phyloP scores from a whole-genome alignment of 2,329 filamentous ascomycete species.

The Pyrenochaeta sp. region DNA sequence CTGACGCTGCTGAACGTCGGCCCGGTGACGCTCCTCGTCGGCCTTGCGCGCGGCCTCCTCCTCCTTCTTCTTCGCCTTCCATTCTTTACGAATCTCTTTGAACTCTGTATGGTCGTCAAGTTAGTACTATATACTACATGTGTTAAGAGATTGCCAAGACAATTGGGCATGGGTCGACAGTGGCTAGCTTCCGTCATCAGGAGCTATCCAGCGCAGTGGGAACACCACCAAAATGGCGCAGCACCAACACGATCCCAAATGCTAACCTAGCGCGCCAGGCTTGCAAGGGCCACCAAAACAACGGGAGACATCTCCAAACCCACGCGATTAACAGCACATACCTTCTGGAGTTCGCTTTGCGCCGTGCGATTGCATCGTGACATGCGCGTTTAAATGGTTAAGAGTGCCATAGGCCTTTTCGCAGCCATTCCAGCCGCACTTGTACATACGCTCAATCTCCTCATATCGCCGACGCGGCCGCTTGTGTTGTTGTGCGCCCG shows the following conservation, averaged over 20 bases:
- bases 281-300: conserved; percentile 39
- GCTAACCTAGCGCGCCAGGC: conserved; percentile 44
- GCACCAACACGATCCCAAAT: conserved; percentile 53
- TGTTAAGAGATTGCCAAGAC: conserved; percentile 44
- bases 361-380: conserved; percentile 98
- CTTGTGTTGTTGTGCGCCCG: conserved; percentile 96
- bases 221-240: conserved; percentile 60
- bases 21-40: conserved; percentile 83
- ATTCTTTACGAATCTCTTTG: conserved; percentile 98
- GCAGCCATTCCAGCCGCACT: conserved; percentile 97
- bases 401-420: conserved; percentile 98
- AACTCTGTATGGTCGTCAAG: conserved; percentile 72
- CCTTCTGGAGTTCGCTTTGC: conserved; percentile 96
- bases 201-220: conserved; percentile 59
- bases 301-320: conserved; percentile 16
- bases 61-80: conserved; percentile 99
- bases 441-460: conserved; percentile 99
- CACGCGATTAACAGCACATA: conserved; percentile 60
- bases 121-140: conserved; percentile 46
- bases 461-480: conserved; percentile 91
- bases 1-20: conserved; percentile 62
- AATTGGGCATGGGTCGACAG: conserved; percentile 48
- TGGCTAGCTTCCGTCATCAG: conserved; percentile 56
- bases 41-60: conserved; percentile 90
- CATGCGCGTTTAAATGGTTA: conserved; percentile 97